Evolutionary conservation across 495 filamentous ascomycete genomes (phyloP).

Genomic region (Penicillium salamii): DNA sequence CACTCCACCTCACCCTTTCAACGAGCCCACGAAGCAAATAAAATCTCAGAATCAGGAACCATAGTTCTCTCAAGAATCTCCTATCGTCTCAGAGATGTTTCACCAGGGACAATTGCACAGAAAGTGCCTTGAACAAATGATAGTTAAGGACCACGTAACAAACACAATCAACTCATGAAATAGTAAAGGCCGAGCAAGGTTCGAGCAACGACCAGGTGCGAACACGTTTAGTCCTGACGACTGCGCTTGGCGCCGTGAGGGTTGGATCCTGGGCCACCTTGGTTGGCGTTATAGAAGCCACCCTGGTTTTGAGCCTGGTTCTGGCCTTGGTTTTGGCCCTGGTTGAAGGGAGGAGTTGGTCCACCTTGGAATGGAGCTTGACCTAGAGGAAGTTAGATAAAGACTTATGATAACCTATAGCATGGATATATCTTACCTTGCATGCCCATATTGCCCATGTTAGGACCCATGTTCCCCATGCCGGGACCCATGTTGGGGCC

Average conservation of each 20-base stretch:
- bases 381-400: conserved; percentile 8
- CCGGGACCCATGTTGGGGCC: conserved; percentile 52
- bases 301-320: conserved; percentile 53
- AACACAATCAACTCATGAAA: no score
- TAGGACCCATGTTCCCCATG: conserved; percentile 18
- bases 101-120: no score
- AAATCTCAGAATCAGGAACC: no score
- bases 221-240: conserved; percentile 54
- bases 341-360: conserved; percentile 71
- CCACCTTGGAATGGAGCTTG: conserved; percentile 58
- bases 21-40: no score
- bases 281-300: conserved; percentile 42
- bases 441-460: conserved; percentile 61
- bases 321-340: conserved; percentile 34
- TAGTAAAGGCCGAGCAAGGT: no score
- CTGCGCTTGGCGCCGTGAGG: conserved; percentile 81
- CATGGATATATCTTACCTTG: conserved; percentile 47
- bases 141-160: no score
- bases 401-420: neutral
- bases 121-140: no score
- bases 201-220: no score
- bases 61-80: no score
- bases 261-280: conserved; percentile 66
- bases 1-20: no score
- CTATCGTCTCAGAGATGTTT: no score